Percentiles rank a stretch among this genome's conserved stretches.
Conservation (phyloP, 176 grass and related monocot species). For the Oryza officinalis region DNA sequence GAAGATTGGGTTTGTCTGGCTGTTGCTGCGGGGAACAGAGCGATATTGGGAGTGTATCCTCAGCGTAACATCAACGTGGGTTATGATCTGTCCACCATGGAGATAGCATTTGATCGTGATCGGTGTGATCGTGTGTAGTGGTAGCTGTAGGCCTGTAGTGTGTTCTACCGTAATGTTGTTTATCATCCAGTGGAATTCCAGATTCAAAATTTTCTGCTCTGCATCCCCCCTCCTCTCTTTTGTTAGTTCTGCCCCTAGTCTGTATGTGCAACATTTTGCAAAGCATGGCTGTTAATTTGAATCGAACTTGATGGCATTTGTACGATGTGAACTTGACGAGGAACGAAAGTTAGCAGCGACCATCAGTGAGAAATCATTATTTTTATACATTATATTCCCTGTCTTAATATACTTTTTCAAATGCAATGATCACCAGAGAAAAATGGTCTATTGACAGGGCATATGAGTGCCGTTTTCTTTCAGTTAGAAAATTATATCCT, state of each 20-base stretch:
- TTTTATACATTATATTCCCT: not conserved
- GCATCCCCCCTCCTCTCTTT: not conserved
- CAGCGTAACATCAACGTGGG: not conserved
- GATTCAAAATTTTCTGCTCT: not conserved
- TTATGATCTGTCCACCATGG: not conserved
- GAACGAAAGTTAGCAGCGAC: not conserved
- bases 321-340: not conserved
- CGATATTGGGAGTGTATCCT: not conserved
- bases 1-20: not conserved
- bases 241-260: not conserved
- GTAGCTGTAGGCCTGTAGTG: no score
- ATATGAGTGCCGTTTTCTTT: not conserved
- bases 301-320: no score
- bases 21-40: not conserved
- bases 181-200: not conserved
- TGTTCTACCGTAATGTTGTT: not conserved
- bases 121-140: not conserved
- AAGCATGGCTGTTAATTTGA: no score
- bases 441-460: not conserved
- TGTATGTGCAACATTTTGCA: not conserved
- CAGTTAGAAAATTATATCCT: conserved; percentile 3
- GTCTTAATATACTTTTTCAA: not conserved
- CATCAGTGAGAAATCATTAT: not conserved
- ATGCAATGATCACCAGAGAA: not conserved
- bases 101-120: not conserved